Percentiles rank a stretch among this genome's conserved stretches.
These are phyloP conservation scores for Fomitopsis pulvina DNA, from an alignment of 768 basidiomycete genomes.

Conservation along the genomic window DNA sequence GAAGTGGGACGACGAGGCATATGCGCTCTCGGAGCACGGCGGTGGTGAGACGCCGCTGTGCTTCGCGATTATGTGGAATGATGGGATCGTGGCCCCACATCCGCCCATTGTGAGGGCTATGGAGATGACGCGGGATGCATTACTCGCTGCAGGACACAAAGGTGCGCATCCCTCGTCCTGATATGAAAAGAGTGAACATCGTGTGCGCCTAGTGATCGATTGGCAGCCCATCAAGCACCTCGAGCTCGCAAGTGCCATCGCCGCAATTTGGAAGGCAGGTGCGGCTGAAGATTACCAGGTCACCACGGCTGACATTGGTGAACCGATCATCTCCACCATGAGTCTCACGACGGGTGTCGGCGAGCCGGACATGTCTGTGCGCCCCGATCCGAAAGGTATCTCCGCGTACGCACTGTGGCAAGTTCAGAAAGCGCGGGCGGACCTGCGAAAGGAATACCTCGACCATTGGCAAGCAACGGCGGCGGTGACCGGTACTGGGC, in stretches of 20 bases:
- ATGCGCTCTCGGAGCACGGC: slow-evolving; percentile 23
- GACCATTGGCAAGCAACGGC: slow-evolving; percentile 56
- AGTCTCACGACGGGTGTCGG: slow-evolving; percentile 7
- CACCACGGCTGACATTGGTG: slow-evolving; percentile 13
- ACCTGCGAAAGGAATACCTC: slow-evolving; percentile 50
- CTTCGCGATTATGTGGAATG: slow-evolving; percentile 60
- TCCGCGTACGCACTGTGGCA: slow-evolving; percentile 67
- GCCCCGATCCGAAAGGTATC: slow-evolving; percentile 22
- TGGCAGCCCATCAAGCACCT: slow-evolving; percentile 55
- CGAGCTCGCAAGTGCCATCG: slow-evolving; percentile 36
- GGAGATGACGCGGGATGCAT: slow-evolving; percentile 45
- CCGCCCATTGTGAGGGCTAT: slow-evolving; percentile 62
- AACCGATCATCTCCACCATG: slow-evolving; percentile 22
- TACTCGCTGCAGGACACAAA: slow-evolving; percentile 57
- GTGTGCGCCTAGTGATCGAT: slow-evolving; percentile 44
- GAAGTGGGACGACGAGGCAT: slow-evolving; percentile 20
- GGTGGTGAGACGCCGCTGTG: slow-evolving; percentile 35
- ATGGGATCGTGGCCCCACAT: slow-evolving; percentile 51
- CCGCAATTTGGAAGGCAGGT: slow-evolving; percentile 18
- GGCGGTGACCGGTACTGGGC: slow-evolving; percentile 50
- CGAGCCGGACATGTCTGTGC: slow-evolving; percentile 17
- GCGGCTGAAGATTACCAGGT: slow-evolving; percentile 14
- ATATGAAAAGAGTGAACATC: background rate
- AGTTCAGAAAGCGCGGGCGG: slow-evolving; percentile 43
- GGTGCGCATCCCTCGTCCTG: slow-evolving; percentile 31